phyloP scores from a whole-genome alignment of 495 filamentous ascomycete genomes.

The Hamigera avellanea region DNA sequence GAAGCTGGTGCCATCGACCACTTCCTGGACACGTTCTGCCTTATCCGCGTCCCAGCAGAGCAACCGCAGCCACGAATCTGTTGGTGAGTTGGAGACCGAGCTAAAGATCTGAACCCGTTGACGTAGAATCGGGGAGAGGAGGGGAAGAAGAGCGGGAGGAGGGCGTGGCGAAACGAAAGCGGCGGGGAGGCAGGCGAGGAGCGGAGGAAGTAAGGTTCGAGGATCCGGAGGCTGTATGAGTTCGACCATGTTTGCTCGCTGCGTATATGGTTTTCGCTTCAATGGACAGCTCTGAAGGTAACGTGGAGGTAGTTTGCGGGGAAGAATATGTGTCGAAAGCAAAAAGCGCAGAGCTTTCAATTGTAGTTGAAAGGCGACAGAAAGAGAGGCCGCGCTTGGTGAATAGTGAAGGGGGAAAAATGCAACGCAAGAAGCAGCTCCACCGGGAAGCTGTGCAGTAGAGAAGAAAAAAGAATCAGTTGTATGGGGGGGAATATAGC shows the following conservation, averaged over 20 bases:
- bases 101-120: conserved; percentile 76
- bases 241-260: conserved; percentile 28
- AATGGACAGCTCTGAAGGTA: too few relatives aligned
- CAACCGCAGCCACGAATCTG: conserved; percentile 78
- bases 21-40: conserved; percentile 51
- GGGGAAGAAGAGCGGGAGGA: conserved; percentile 63
- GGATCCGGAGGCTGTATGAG: conserved; percentile 54
- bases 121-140: conserved; percentile 83
- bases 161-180: conserved; percentile 70
- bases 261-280: background rate
- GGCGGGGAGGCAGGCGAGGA: conserved; percentile 78
- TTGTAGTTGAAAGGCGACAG: too few relatives aligned
- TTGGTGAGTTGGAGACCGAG: conserved; percentile 35
- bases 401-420: too few relatives aligned
- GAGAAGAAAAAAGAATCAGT: too few relatives aligned
- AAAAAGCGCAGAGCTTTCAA: too few relatives aligned
- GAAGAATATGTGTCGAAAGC: too few relatives aligned
- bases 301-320: too few relatives aligned
- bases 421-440: too few relatives aligned
- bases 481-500: too few relatives aligned
- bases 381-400: too few relatives aligned
- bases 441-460: too few relatives aligned
- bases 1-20: conserved; percentile 55
- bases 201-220: conserved; percentile 53
- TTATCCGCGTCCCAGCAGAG: conserved; percentile 70